phyloP scores from a whole-genome alignment of 2,329 filamentous ascomycete genomes.

The Fusarium fracticaudum region DNA sequence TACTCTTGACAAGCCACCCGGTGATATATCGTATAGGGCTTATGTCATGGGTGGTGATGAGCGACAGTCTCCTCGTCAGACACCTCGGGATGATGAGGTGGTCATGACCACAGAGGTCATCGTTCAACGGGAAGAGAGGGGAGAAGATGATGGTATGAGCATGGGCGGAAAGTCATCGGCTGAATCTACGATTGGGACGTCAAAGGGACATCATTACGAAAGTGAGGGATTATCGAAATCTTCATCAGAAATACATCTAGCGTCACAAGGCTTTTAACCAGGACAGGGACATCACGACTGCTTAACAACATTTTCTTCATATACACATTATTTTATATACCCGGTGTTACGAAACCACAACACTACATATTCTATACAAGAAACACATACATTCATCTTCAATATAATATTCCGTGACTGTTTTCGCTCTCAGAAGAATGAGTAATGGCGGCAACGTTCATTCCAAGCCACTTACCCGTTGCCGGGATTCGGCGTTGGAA shows the following conservation, averaged over 20 bases:
- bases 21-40: slow-evolving; percentile 36
- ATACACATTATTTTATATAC: slow-evolving; percentile 18
- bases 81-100: slow-evolving; percentile 24
- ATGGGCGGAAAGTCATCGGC: slow-evolving; percentile 28
- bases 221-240: slow-evolving; percentile 36
- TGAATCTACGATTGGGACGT: slow-evolving; percentile 20
- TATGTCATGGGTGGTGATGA: slow-evolving; percentile 41
- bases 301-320: neutral
- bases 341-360: neutral
- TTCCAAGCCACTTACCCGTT: neutral
- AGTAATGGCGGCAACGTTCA: neutral
- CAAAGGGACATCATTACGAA: slow-evolving; percentile 22
- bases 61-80: neutral
- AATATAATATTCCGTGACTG: rapidly evolving
- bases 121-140: slow-evolving; percentile 32
- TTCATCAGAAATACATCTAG: slow-evolving; percentile 40
- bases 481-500: neutral
- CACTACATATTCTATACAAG: neutral
- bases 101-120: slow-evolving; percentile 43
- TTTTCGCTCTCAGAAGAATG: rapidly evolving
- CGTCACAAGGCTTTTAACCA: slow-evolving; percentile 33
- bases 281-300: neutral
- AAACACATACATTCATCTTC: rapidly evolving
- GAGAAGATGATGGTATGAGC: slow-evolving; percentile 33
- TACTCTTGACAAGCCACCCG: neutral